Evolutionary conservation across 1,284 basidiomycete genomes (phyloP).

Genomic region (Trametes hirsuta): DNA sequence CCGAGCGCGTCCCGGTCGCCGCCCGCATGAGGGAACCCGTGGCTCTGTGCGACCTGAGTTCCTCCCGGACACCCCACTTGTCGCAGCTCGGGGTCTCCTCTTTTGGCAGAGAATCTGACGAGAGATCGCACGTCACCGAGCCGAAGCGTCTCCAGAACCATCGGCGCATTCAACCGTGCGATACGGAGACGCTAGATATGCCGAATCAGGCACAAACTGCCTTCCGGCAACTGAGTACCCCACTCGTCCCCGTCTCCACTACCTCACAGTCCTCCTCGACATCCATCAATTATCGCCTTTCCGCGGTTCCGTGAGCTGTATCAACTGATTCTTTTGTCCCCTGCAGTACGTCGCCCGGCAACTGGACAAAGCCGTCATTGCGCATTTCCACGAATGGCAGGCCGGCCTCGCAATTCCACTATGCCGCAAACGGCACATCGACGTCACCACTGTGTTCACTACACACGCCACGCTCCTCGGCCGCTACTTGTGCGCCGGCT

Average conservation of each 20-base stretch:
- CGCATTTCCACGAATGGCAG: constrained; percentile 99
- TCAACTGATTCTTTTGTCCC: constrained; percentile 8
- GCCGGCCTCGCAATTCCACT: constrained; percentile 96
- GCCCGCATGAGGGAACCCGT: constrained; percentile 1
- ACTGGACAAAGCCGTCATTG: constrained; percentile 84
- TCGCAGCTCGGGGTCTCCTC: background rate
- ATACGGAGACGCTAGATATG: background rate
- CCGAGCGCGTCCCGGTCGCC: background rate
- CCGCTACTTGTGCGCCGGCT: constrained; percentile 96
- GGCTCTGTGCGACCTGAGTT: background rate
- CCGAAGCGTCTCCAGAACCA: background rate
- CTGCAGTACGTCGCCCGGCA: constrained; percentile 79
- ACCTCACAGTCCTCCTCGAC: background rate
- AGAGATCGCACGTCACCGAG: constrained; percentile 1
- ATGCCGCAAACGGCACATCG: constrained; percentile 94
- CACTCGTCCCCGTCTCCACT: background rate
- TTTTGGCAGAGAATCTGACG: background rate
- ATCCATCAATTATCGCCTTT: background rate
- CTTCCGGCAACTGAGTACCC: background rate
- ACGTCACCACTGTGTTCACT: constrained; percentile 97
- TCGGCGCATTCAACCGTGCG: background rate
- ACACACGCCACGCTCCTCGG: constrained; percentile 99
- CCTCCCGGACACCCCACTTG: constrained; percentile 3
- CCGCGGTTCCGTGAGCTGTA: background rate
- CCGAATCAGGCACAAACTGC: background rate